Base-by-base conservation (phyloP, 176 grass and related monocot species). In the Oryza coarctata region DNA sequence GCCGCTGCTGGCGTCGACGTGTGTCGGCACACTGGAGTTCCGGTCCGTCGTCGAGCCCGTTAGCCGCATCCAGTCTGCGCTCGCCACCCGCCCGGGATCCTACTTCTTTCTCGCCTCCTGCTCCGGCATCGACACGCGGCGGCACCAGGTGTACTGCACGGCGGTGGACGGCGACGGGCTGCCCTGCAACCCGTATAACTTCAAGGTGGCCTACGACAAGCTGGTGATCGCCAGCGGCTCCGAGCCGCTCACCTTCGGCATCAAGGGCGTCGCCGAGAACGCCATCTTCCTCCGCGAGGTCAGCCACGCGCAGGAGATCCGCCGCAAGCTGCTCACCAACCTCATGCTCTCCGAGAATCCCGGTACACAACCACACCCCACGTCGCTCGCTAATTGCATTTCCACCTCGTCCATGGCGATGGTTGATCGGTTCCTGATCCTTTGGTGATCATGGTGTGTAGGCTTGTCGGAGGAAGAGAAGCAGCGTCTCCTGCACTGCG, bases 311-410 rank as follows among this genome's bases (percentile, higher is more conserved):
- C 92, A 98, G 89, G 86, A 93, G 75, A 98, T 98, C 60, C 88
- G 95, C 18, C 87, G 83, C 43, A 98, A 93, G 83, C 86, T 98
- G 52, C 90, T 98, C 33, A 78, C 88, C 71, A 98, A 95, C 32
- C 88, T 98, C 61, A 98, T 98, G 95, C 88, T 98, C 84, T 91
- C 95, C 58, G 92, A 95, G 85, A 90, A 91, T 23, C 95, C 95
- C 17, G 92, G 95, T 94, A 83, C 2, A 13, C 35, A 12, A 63
- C 49, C 14, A 71, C 25, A 67, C 17, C 49, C 35, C 11, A 29
- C 73, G 12, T 22, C 14, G 36, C 27, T 50, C 20, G 39, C 55
- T 32, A 13, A 4, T 32, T 7, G 11, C 36, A 12, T 57, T 49
- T 4, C 28, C 9, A 11, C 22, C 49, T 55, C 49, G 18, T 22